Percentiles rank a stretch among this genome's conserved stretches.
These are phyloP conservation scores for Kodamaea suecica DNA, from an alignment of 1,139 yeast species.

Conservation along the genomic window DNA sequence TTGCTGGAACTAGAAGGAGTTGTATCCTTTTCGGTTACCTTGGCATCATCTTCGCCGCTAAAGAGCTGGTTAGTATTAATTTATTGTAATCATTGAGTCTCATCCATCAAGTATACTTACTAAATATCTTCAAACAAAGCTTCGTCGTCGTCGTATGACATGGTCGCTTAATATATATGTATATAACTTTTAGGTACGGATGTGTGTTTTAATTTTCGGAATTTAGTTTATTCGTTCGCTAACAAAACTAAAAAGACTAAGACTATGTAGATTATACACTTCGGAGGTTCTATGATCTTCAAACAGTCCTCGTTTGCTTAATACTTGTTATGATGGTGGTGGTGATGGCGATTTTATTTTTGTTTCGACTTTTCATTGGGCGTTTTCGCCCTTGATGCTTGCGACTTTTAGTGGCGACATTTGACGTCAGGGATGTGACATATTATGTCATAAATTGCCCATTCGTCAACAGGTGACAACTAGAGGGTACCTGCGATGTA, in stretches of 20 bases:
- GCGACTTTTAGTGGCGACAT: too few species aligned
- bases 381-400: too few species aligned
- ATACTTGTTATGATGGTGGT: too few species aligned
- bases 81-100: too few species aligned
- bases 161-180: too few species aligned
- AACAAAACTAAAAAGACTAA: constrained; percentile 3
- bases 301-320: neutral
- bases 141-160: constrained; percentile 83
- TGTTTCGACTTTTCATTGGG: too few species aligned
- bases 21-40: constrained; percentile 7
- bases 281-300: neutral
- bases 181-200: too few species aligned
- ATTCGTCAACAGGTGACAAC: too few species aligned
- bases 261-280: neutral
- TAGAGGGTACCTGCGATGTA: too few species aligned
- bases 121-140: constrained; percentile 79
- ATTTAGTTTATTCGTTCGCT: constrained; percentile 17
- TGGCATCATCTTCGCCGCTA: constrained; percentile 16
- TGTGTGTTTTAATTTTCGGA: neutral
- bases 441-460: too few species aligned
- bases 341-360: too few species aligned
- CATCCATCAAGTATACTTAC: constrained; percentile 18
- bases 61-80: constrained; percentile 10
- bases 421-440: too few species aligned
- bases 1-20: constrained; percentile 11